Base-by-base conservation (phyloP, 2,329 filamentous ascomycete species). In the Colletotrichum simmondsii region DNA sequence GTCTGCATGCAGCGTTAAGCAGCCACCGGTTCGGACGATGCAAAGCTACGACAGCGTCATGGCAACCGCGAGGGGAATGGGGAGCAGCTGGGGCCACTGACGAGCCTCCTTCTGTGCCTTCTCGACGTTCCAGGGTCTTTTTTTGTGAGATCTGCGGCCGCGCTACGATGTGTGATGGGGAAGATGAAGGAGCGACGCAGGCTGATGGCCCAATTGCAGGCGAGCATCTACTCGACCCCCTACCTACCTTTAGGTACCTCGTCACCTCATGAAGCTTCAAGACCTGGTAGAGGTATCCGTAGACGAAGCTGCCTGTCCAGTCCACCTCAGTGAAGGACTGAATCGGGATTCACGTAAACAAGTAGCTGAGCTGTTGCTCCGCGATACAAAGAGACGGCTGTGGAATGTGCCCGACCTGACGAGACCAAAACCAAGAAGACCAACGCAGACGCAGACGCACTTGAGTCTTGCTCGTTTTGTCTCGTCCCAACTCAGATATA, bases 21-120 rank as follows among this genome's bases (percentile, higher is more conserved):
- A 61, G 56, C 60, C 59, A 70, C 19, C 19, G 53, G 66, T 65
- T 65, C 54, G 35, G 60, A 61, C 22, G 60, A 70, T 58, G 71
- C 66, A 73, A 63, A 52, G 66, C 71, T 56, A 73, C 71, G 46
- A 61, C 71, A 73, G 66, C 71, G 71, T 73, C 71, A 73, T 73
- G 71, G 71, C 71, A 73, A 73, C 71, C 66, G 68, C 52, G 71
- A 73, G 66, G 66, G 53, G 61, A 70, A 70, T 49, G 66, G 56
- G 56, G 30, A 30, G 35, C 56, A 57, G 60, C 56, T 32, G 60
- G 28, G 65, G 28, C 60, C 66, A 71, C 49, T 60, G 60, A 61
- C 46, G 30, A 37, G 61, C 22, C 14, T 53, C 16, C 46, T 42
- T 42, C 3, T 42, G 37, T 42, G 37, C 22, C 30, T 53, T 32